phyloP scores from a whole-genome alignment of 2,329 filamentous ascomycete species.

The Cercospora janseana region DNA sequence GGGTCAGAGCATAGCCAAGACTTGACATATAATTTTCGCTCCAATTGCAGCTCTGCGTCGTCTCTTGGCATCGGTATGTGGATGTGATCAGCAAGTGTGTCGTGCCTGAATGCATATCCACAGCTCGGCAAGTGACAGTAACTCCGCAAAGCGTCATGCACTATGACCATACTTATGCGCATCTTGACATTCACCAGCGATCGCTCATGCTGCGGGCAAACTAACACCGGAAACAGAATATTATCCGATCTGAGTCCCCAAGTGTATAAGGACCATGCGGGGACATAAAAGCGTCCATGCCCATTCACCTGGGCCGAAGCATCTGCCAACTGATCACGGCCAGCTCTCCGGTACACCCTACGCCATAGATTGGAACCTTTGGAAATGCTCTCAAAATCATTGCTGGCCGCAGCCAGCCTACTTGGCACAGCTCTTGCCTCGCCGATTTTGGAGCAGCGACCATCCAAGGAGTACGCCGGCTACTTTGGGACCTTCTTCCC shows the following conservation, averaged over 20 bases:
- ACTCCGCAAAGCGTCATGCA: neutral
- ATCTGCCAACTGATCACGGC: no score
- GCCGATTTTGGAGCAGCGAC: neutral
- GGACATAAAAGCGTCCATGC: no score
- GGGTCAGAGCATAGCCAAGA: neutral
- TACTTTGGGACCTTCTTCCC: conserved; percentile 29
- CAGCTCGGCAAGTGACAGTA: conserved; percentile 1
- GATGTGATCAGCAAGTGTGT: neutral
- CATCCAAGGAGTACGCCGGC: conserved; percentile 17
- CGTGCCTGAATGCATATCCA: conserved; percentile 7
- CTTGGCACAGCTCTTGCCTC: neutral
- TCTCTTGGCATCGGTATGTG: conserved; percentile 10
- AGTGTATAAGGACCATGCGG: no score
- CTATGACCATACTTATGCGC: neutral
- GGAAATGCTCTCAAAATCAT: neutral
- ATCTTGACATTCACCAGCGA: neutral
- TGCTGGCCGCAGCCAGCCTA: conserved; percentile 1
- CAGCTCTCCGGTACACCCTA: no score
- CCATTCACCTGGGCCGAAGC: no score
- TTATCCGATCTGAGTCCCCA: no score
- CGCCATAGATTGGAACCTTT: neutral
- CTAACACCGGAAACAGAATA: neutral
- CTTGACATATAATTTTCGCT: conserved; percentile 8
- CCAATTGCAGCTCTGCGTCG: neutral
- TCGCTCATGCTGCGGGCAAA: neutral